Percentiles rank a stretch among this genome's conserved stretches.
Conservation (phyloP, 2,329 filamentous ascomycete genomes). For the Aureobasidium musti region DNA sequence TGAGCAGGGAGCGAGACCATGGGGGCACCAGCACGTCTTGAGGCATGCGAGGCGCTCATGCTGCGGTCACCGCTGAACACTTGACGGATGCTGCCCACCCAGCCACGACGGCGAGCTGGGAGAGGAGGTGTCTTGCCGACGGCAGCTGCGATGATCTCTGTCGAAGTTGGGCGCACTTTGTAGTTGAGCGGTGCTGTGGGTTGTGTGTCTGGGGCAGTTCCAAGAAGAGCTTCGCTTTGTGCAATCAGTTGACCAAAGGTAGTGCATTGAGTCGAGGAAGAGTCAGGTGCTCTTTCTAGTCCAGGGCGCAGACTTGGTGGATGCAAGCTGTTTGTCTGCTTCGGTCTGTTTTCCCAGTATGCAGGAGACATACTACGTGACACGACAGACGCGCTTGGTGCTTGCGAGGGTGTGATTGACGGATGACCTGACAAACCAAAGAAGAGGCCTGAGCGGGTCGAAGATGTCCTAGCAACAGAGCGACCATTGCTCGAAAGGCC, state of each 20-base stretch:
- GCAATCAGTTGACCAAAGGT: constrained; percentile 26
- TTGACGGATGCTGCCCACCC: constrained; percentile 40
- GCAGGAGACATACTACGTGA: constrained; percentile 17
- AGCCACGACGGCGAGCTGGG: constrained; percentile 32
- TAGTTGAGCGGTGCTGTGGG: background rate
- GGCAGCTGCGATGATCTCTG: constrained; percentile 21
- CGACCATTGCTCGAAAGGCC: constrained; percentile 47
- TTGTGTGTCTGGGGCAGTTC: background rate
- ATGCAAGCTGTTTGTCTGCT: constrained; percentile 3
- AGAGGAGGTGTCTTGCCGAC: constrained; percentile 14
- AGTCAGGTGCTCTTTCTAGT: constrained; percentile 19
- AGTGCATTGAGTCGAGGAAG: constrained; percentile 18
- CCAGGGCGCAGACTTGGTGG: constrained; percentile 7
- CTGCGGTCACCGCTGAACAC: constrained; percentile 37
- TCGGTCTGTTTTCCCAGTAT: constrained; percentile 15
- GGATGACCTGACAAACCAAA: constrained; percentile 31
- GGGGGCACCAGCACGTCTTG: constrained; percentile 9
- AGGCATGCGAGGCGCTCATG: constrained; percentile 34
- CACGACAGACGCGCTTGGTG: constrained; percentile 9
- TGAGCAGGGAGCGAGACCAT: constrained; percentile 33
- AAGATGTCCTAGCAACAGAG: constrained; percentile 49
- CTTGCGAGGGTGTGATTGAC: constrained; percentile 29
- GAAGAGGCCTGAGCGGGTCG: constrained; percentile 44
- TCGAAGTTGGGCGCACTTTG: constrained; percentile 12
- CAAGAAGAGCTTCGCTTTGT: constrained; percentile 22